These are phyloP conservation scores for Vaccinium macrocarpon DNA, from an alignment of 148 eudicot species.

Conservation along the genomic window DNA sequence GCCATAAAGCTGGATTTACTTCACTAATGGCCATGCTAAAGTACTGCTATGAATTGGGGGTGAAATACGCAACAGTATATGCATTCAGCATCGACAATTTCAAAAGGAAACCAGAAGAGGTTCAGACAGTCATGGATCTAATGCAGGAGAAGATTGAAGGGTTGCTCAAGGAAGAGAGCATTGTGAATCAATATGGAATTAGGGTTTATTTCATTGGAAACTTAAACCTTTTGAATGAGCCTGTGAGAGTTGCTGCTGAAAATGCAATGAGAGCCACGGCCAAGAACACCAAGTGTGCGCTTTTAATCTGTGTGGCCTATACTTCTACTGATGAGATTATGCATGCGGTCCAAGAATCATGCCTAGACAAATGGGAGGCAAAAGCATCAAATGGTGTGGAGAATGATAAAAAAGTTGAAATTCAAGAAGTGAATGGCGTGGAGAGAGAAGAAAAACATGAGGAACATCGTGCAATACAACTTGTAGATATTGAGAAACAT, in stretches of 20 bases:
- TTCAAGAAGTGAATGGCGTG: background rate
- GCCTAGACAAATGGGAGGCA: constrained; percentile 11
- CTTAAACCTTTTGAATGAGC: constrained; percentile 23
- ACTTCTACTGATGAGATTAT: constrained; percentile 28
- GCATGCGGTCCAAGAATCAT: constrained; percentile 26
- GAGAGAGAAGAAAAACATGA: background rate
- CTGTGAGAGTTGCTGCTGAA: constrained; percentile 26
- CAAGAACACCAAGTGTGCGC: constrained; percentile 17
- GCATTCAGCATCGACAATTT: constrained; percentile 47
- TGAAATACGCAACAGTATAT: constrained; percentile 35
- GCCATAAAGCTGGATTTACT: constrained; percentile 33
- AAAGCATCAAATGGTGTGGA: background rate
- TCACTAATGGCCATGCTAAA: constrained; percentile 33
- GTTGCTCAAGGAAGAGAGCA: constrained; percentile 35
- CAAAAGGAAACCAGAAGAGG: constrained; percentile 35
- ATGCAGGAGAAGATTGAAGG: constrained; percentile 43
- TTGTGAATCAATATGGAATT: constrained; percentile 34
- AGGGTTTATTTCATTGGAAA: constrained; percentile 31
- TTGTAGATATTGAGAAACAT: constrained; percentile 29
- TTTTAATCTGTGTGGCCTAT: constrained; percentile 25
- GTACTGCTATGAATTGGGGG: constrained; percentile 40
- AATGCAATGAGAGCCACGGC: constrained; percentile 26
- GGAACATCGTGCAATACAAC: constrained; percentile 10
- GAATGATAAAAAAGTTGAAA: background rate
- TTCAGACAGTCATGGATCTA: constrained; percentile 35